Percentiles rank a stretch among this genome's conserved stretches.
Conservation (phyloP, 2,329 filamentous ascomycete genomes). For the Aspergillus felis region DNA sequence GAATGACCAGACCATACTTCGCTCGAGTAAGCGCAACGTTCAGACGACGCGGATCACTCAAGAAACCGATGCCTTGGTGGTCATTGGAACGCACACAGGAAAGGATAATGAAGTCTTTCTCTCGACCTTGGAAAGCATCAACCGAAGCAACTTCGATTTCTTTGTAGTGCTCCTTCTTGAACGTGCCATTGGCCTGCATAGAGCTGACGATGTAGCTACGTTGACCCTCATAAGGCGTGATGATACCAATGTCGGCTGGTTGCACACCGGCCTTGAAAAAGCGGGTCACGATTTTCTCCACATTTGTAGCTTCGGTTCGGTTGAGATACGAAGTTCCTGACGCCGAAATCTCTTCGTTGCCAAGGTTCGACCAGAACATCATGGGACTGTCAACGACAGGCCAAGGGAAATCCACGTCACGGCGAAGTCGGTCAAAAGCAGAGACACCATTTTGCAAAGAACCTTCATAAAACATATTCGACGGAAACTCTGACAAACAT, state of each 20-base stretch:
- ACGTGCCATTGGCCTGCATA: constrained; percentile 97
- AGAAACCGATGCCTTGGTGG: constrained; percentile 97
- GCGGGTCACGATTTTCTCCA: constrained; percentile 96
- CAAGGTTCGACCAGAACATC: constrained; percentile 99
- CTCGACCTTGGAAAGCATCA: constrained; percentile 96
- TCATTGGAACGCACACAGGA: constrained; percentile 98
- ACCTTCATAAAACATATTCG: constrained; percentile 99
- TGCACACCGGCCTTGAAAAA: constrained; percentile 99
- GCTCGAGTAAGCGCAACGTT: constrained; percentile 96
- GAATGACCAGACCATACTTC: constrained; percentile 92
- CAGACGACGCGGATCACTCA: constrained; percentile 93
- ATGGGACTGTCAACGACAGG: constrained; percentile 89
- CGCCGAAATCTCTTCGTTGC: constrained; percentile 96
- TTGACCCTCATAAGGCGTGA: constrained; percentile 97
- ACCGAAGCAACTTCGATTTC: constrained; percentile 98
- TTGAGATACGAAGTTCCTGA: constrained; percentile 98
- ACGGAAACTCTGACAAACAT: constrained; percentile 93
- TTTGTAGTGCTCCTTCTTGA: constrained; percentile 98
- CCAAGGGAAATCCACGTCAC: constrained; percentile 97
- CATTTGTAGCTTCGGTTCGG: constrained; percentile 92
- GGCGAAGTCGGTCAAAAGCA: constrained; percentile 78
- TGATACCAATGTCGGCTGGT: constrained; percentile 89
- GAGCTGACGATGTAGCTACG: constrained; percentile 97
- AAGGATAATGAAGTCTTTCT: constrained; percentile 98
- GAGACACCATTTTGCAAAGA: constrained; percentile 96